phyloP scores from a whole-genome alignment of 176 grass and related monocot genomes.

The Phragmites australis region DNA sequence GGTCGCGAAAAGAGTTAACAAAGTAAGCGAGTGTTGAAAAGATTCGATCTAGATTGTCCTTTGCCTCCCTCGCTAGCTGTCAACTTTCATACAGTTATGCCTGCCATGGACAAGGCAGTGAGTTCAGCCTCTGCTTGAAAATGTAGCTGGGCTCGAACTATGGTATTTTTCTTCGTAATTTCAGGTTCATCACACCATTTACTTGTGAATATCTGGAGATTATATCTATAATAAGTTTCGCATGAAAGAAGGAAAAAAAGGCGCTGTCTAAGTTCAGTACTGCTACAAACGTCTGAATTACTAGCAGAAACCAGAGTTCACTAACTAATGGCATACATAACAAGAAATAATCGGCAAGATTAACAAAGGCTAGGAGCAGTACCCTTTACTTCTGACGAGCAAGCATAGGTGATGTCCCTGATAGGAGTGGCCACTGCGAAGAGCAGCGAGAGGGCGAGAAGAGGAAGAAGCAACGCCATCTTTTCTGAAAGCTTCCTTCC shows the following conservation, averaged over 20 bases:
- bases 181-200: neutral
- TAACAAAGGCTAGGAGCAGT: neutral
- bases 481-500: conserved; percentile 37
- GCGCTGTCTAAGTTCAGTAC: neutral
- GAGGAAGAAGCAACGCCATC: conserved; percentile 41
- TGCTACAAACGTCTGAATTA: neutral
- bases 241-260: neutral
- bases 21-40: neutral
- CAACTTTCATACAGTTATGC: neutral
- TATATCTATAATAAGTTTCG: neutral
- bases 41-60: conserved; percentile 33
- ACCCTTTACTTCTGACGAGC: conserved; percentile 50
- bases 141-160: neutral
- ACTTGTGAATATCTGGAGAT: neutral
- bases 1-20: neutral
- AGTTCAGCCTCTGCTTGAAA: neutral
- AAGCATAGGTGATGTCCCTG: conserved; percentile 52
- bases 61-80: conserved; percentile 21
- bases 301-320: neutral
- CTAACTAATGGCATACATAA: neutral
- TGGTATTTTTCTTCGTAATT: neutral
- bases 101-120: neutral
- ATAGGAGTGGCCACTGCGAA: conserved; percentile 48
- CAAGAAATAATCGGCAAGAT: neutral
- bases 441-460: conserved; percentile 51